These are phyloP conservation scores for Entophlyctis luteolus DNA, from an alignment of 192 early-diverging fungal species.

Conservation along the genomic window DNA sequence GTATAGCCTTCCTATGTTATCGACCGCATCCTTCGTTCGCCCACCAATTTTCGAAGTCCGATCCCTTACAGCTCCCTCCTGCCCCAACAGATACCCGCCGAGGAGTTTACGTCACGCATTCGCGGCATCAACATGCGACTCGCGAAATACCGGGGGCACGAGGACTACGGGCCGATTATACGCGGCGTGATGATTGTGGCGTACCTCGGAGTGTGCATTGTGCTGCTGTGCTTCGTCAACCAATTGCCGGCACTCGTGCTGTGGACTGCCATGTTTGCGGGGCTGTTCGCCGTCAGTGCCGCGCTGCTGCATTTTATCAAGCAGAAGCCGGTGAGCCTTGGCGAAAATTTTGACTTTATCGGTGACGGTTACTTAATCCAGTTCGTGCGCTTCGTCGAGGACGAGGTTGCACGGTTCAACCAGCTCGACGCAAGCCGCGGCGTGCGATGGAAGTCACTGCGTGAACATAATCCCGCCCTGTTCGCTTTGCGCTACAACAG, in stretches of 20 bases:
- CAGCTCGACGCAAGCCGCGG: background rate
- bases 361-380: background rate
- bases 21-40: too few species aligned
- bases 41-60: background rate
- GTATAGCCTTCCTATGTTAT: too few species aligned
- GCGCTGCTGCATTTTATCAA: background rate
- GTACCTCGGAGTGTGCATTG: background rate
- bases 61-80: background rate
- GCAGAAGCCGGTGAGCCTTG: background rate
- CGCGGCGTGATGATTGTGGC: background rate
- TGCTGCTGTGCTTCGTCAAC: background rate
- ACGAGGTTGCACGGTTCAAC: background rate
- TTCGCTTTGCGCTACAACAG: background rate
- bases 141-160: background rate
- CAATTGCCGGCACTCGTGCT: background rate
- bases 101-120: background rate
- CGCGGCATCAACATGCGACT: background rate
- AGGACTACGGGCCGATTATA: background rate
- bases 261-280: background rate
- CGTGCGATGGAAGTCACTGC: background rate
- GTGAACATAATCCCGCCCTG: background rate
- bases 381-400: background rate
- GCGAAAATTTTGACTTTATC: background rate
- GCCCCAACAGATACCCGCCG: background rate
- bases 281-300: background rate